Evolutionary conservation across 2,329 filamentous ascomycete species (phyloP), one percentile per base, ranked within the genome.

Genomic region (Sporothrix dimorphospora): DNA sequence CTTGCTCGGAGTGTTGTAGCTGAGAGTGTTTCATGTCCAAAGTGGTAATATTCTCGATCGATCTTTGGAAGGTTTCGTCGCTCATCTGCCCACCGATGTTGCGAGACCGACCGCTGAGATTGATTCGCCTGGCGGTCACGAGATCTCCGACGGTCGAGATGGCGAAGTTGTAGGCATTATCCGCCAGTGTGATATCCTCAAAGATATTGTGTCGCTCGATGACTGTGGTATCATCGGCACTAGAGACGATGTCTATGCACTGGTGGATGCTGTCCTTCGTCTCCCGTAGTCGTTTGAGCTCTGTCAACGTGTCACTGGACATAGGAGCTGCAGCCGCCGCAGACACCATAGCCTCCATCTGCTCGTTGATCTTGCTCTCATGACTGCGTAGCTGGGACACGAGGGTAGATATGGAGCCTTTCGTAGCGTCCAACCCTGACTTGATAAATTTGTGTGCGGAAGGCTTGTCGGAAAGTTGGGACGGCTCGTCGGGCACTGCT

Each of bases 241-340:
- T 42, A 24, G 55, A 59, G 55, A 59, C 55, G 55, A 66, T 66
- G 24, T 42, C 34, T 42, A 66, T 42, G 30, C 61, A 66, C 38
- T 47, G 61, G 38, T 66, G 34, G 42, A 47, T 47, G 61, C 61
- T 66, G 38, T 66, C 61, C 34, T n/a, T 42, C 1, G n/a, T 34
- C 19, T 66, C 61, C 21, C 30, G 30, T 45, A 66, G 61, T 59
- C 34, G 61, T 45, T n/a, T 66, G 61, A 66, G 61, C 61, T 47
- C 42, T 34, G 61, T 34, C 42, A 14, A 6, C 24, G 34, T 66
- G n/a, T 66, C 61, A 45, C 34, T 27, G 55, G 55, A 34, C 55
- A 59, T 1, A 34, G 55, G 55, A 27, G 55, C 55, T 12, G 55
- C 55, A 59, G 55, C 34, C 55, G 55, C 55, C 55, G 11, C 40